Evolutionary conservation across 164 flowering plant species (phyloP).

Genomic region (Magnolia changhungtana): DNA sequence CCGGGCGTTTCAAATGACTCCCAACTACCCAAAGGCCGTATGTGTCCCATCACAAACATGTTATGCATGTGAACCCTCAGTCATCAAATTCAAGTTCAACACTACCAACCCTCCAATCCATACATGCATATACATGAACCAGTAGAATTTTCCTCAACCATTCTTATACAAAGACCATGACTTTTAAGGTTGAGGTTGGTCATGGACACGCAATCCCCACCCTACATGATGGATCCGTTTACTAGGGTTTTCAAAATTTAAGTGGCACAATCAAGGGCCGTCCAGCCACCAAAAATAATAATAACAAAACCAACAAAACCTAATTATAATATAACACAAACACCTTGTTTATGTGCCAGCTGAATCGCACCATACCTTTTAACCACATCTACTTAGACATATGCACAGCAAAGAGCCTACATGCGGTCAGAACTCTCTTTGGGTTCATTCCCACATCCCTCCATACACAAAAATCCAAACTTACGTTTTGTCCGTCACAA

Average conservation of each 20-base stretch:
- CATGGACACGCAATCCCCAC: no score
- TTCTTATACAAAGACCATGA: no score
- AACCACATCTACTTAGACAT: not conserved
- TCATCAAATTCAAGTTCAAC: not conserved
- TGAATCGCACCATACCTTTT: not conserved
- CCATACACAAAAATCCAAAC: not conserved
- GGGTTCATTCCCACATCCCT: not conserved
- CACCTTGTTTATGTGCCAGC: not conserved
- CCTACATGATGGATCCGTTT: no score
- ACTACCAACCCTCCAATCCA: not conserved
- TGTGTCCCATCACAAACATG: no score
- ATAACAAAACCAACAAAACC: not conserved
- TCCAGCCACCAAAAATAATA: not conserved
- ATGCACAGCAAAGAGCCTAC: no score
- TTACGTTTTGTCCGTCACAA: not conserved
- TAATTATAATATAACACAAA: not conserved
- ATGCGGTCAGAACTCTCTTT: no score
- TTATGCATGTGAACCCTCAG: not conserved
- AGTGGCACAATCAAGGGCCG: not conserved
- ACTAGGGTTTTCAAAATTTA: no score
- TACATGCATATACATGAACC: no score
- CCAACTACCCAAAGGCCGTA: no score
- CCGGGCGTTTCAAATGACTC: no score
- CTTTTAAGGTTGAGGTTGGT: no score
- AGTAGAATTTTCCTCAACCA: no score